Base-by-base conservation (phyloP, 768 basidiomycete species). In the Cytidiella melzeri region DNA sequence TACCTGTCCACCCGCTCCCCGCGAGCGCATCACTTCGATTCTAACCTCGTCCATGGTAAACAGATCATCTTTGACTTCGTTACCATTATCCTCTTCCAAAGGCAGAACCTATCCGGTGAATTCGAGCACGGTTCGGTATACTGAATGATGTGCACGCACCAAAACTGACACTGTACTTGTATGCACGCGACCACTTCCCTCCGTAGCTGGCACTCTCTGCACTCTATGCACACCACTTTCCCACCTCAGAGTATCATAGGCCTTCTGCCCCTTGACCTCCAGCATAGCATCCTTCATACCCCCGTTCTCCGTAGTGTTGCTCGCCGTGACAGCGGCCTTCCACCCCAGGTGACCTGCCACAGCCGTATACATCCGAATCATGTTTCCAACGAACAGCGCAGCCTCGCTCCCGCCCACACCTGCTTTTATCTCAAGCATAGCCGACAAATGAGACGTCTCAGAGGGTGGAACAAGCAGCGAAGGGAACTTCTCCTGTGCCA, bases 221-320 rank as follows among this genome's bases (percentile, higher is more conserved):
- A 99, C 92, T 2, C 96, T 76, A 68, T 98, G 96, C 0, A 99
- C 92, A 2, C 96, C 96, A 51, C 87, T 92, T 66, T 99, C 96
- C 83, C 86, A 93, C 30, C 83, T 71, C 46, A 98, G 64, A 1
- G 71, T 66, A 51, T 93, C 93, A 57, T 88, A 97, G 9, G 81
- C 83, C 0, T 87, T 84, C 1, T 76, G 67, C 0, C 91, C 90
- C 52, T 83, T 83, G 11, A 94, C 69, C 60, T 94, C 91, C 7
- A 92, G 65, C 18, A 87, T 77, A 4, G 84, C 90, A 50, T 92
- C 88, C 56, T 83, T 86, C 41, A 82, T 68, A 1, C 89, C 87
- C n/a, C 82, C 82, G 4, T 68, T 67, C 25, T 83, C 77, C 15
- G 71, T 69, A 44, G 78, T 74, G 50, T 77, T 82, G 49, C 74